phyloP scores from a whole-genome alignment of 2,329 filamentous ascomycete species.

The Decorospora gaudefroyi region DNA sequence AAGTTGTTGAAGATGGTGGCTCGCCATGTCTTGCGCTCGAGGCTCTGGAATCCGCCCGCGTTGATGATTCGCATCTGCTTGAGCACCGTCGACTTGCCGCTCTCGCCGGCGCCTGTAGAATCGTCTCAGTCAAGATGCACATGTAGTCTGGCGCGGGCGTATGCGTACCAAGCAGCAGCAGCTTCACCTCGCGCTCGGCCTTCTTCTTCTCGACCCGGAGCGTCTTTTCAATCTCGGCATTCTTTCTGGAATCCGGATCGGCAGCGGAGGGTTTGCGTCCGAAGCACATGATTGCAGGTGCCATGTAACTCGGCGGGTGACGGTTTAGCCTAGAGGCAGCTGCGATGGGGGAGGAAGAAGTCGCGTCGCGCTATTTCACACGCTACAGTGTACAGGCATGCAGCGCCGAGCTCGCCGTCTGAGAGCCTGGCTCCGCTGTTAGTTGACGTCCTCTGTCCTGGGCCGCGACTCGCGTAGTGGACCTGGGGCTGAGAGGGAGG shows the following conservation, averaged over 20 bases:
- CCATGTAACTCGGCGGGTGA: constrained; percentile 33
- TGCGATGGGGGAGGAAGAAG: constrained; percentile 7
- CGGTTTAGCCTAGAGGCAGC: constrained; percentile 4
- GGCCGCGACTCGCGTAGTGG: constrained; percentile 6
- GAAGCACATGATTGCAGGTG: constrained; percentile 57
- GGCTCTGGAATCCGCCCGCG: constrained; percentile 84
- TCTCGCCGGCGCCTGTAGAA: constrained; percentile 84
- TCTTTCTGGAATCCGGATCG: constrained; percentile 55
- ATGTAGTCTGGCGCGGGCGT: not conserved
- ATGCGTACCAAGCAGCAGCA: constrained; percentile 81
- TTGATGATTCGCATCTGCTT: constrained; percentile 99
- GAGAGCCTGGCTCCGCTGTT: constrained; percentile 1
- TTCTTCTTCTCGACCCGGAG: constrained; percentile 87
- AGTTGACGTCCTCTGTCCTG: not conserved
- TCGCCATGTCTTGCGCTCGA: constrained; percentile 90
- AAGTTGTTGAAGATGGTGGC: constrained; percentile 96
- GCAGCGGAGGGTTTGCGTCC: constrained; percentile 55
- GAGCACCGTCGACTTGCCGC: constrained; percentile 92
- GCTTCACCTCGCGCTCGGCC: constrained; percentile 86
- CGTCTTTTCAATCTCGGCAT: constrained; percentile 79
- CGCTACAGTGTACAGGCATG: constrained; percentile 10
- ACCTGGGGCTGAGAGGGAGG: too few species aligned
- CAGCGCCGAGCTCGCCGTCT: constrained; percentile 1
- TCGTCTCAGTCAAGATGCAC: constrained; percentile 29
- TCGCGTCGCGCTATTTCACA: constrained; percentile 9